Conservation (phyloP, 352 stramenopile genomes). For the Pythium insidiosum region DNA sequence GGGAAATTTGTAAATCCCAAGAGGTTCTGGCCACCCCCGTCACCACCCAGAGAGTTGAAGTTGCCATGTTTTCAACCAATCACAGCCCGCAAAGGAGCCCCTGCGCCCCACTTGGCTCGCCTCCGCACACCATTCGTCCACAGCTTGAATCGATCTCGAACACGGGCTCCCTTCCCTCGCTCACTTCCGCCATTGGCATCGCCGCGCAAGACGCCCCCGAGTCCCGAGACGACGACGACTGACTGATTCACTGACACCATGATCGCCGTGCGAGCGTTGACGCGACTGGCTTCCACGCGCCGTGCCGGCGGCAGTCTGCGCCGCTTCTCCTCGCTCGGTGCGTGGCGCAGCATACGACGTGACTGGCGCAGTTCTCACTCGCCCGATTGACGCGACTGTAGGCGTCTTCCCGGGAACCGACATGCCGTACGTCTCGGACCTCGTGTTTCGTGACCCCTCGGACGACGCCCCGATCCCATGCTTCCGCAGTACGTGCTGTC, state of each 20-base stretch:
- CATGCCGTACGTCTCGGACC: slow-evolving; percentile 83
- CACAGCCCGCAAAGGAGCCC: background rate
- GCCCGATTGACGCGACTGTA: too few relatives aligned
- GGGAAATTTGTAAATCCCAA: background rate
- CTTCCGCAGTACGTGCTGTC: slow-evolving; percentile 77
- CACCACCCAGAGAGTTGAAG: background rate
- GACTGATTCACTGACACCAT: too few relatives aligned
- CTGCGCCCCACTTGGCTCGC: background rate
- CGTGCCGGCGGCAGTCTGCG: background rate
- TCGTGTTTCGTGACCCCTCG: slow-evolving; percentile 86
- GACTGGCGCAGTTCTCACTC: too few relatives aligned
- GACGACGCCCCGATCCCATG: slow-evolving; percentile 81
- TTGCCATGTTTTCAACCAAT: background rate
- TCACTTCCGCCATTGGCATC: too few relatives aligned
- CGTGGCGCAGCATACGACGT: too few relatives aligned
- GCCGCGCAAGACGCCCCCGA: too few relatives aligned
- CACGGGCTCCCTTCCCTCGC: too few relatives aligned
- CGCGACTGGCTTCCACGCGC: too few relatives aligned
- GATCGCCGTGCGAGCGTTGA: too few relatives aligned
- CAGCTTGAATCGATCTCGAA: slow-evolving; percentile 12
- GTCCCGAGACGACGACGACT: background rate
- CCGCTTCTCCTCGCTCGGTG: slow-evolving; percentile 28
- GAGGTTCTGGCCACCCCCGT: background rate
- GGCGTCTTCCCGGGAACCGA: slow-evolving; percentile 69
- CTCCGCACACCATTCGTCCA: slow-evolving; percentile 14